These are phyloP conservation scores for Diaporthe citriasiana DNA, from an alignment of 2,329 filamentous ascomycete species.

Conservation along the genomic window DNA sequence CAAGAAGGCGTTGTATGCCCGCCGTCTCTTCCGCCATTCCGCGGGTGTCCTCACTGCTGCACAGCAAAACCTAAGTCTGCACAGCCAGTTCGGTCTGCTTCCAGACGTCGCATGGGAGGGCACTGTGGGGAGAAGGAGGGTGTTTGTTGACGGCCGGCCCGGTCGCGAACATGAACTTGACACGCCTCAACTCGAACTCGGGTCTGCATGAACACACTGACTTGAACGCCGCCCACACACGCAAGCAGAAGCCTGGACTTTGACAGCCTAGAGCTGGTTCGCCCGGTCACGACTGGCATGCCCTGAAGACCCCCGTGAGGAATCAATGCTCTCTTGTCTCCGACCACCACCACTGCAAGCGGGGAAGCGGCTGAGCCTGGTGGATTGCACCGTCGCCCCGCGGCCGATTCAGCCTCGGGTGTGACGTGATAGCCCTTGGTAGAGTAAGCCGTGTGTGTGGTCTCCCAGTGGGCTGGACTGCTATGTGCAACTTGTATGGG, in stretches of 20 bases:
- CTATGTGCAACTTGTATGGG: background rate
- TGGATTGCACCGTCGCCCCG: constrained; percentile 2
- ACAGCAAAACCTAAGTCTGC: background rate
- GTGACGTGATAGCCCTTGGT: constrained; percentile 1
- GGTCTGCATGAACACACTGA: background rate
- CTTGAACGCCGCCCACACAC: background rate
- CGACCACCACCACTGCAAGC: background rate
- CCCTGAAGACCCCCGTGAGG: background rate
- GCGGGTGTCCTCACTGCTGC: background rate
- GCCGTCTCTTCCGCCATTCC: constrained; percentile 10
- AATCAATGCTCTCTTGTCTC: background rate
- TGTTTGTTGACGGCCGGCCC: constrained; percentile 18
- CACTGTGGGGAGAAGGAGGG: background rate
- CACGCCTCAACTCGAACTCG: constrained; percentile 11
- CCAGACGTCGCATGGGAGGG: constrained; percentile 22
- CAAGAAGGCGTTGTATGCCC: constrained; percentile 9
- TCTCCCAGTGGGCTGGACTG: constrained; percentile 4
- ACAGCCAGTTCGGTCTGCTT: constrained; percentile 7
- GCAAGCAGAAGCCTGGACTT: too few species aligned
- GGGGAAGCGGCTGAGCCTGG: constrained; percentile 5
- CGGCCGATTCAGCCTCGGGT: constrained; percentile 32
- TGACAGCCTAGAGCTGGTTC: background rate
- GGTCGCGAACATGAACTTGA: constrained; percentile 29
- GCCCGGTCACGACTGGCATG: background rate
- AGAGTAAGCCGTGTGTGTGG: constrained; percentile 20